Conservation (phyloP, 2,329 filamentous ascomycete genomes). For the Thielaviopsis musarum region DNA sequence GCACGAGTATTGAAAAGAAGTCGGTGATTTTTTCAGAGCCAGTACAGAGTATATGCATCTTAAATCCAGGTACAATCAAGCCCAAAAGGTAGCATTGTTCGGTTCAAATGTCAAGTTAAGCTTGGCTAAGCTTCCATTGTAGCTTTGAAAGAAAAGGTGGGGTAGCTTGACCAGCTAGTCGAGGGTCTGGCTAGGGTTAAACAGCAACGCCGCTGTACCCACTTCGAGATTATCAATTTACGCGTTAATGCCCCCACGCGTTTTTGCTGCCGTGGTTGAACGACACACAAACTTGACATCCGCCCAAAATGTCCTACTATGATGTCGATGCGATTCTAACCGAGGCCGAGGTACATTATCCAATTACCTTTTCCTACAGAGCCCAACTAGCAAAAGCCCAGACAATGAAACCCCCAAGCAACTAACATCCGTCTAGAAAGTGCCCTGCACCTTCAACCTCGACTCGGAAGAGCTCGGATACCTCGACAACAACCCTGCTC, state of each 20-base stretch:
- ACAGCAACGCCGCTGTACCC: background rate
- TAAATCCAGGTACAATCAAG: no score
- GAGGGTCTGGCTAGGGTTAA: background rate
- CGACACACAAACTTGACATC: no score
- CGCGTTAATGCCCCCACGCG: background rate
- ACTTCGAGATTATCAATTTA: background rate
- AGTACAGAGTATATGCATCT: no score
- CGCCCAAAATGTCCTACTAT: slow-evolving; percentile 52
- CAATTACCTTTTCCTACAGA: background rate
- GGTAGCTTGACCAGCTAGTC: background rate
- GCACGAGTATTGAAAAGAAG: no score
- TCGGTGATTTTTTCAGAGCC: no score
- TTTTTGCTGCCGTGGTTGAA: background rate
- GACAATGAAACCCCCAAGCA: background rate
- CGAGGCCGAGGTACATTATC: slow-evolving; percentile 51
- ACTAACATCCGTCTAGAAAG: slow-evolving; percentile 44
- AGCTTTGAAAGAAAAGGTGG: background rate
- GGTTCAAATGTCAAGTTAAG: no score
- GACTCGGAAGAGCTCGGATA: slow-evolving; percentile 77
- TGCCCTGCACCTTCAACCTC: slow-evolving; percentile 87
- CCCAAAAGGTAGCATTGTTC: no score
- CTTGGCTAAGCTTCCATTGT: no score
- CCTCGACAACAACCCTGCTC: slow-evolving; percentile 61
- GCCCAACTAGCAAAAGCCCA: no score
- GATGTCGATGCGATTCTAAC: slow-evolving; percentile 72